These are phyloP conservation scores for Xylaria sp. DNA, from an alignment of 2,329 filamentous ascomycete species.

Conservation along the genomic window DNA sequence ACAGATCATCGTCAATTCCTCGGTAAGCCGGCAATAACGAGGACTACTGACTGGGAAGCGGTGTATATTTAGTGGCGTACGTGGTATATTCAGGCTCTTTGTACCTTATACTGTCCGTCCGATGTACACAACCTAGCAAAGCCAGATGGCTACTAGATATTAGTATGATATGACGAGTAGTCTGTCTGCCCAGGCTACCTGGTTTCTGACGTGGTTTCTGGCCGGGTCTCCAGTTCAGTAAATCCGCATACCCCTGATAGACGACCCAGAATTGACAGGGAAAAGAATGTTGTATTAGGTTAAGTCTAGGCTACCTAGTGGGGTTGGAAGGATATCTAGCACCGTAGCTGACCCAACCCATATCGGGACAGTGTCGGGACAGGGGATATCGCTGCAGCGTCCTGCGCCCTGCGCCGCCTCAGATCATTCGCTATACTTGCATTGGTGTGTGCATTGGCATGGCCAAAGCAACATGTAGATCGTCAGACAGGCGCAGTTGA, in stretches of 20 bases:
- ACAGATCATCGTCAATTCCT: slow-evolving; percentile 41
- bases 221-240: not conserved
- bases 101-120: not conserved
- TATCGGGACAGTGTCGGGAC: slow-evolving; percentile 14
- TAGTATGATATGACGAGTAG: not conserved
- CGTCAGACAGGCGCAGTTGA: slow-evolving; percentile 23
- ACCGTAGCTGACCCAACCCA: no score
- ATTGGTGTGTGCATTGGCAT: slow-evolving; percentile 1
- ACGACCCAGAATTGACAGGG: no score
- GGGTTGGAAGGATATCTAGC: no score
- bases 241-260: slow-evolving; percentile 8
- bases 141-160: not conserved
- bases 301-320: no score
- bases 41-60: not conserved
- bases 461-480: slow-evolving; percentile 21
- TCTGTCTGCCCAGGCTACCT: not conserved
- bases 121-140: not conserved
- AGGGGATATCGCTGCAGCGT: slow-evolving; percentile 21
- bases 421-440: slow-evolving; percentile 25
- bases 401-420: slow-evolving; percentile 13
- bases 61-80: not conserved
- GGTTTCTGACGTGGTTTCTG: slow-evolving; percentile 1
- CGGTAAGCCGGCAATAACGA: slow-evolving; percentile 14
- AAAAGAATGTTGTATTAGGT: no score
- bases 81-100: not conserved